Conservation (phyloP, 495 filamentous ascomycete species). For the Cercophora samala region DNA sequence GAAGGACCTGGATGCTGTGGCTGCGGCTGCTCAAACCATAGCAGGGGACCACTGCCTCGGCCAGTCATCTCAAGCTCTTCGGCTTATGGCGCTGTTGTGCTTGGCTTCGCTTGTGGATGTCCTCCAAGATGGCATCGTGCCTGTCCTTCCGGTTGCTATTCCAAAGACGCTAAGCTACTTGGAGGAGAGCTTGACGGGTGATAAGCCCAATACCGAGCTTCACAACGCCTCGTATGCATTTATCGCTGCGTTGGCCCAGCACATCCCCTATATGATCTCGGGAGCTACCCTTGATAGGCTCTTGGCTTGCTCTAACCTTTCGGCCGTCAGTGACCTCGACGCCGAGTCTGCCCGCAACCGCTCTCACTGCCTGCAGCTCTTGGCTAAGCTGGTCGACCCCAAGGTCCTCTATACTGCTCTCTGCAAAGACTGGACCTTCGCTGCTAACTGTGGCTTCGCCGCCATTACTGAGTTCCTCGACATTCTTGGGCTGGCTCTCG, state of each 20-base stretch:
- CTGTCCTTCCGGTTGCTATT: conserved; percentile 72
- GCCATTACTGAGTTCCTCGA: conserved; percentile 65
- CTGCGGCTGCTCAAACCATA: conserved; percentile 69
- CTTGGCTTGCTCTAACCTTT: conserved; percentile 64
- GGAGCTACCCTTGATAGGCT: conserved; percentile 65
- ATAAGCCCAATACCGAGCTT: conserved; percentile 54
- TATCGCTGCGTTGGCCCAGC: conserved; percentile 69
- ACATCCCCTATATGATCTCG: conserved; percentile 83
- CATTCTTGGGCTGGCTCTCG: conserved; percentile 62
- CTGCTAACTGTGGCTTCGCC: conserved; percentile 54
- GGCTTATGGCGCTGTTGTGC: conserved; percentile 79
- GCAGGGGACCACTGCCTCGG: conserved; percentile 72
- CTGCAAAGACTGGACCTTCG: conserved; percentile 64
- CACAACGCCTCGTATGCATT: conserved; percentile 81
- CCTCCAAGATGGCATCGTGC: conserved; percentile 77
- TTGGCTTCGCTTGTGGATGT: conserved; percentile 84
- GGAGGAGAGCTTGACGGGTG: conserved; percentile 54
- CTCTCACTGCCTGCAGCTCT: conserved; percentile 61
- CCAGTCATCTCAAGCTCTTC: conserved; percentile 65
- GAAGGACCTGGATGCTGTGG: conserved; percentile 64
- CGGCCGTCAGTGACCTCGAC: conserved; percentile 55
- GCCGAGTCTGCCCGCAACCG: conserved; percentile 61
- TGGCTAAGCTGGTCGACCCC: conserved; percentile 69
- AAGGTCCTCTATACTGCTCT: conserved; percentile 64
- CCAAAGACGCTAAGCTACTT: conserved; percentile 67